Evolutionary conservation across 441 rosid genomes (phyloP), one percentile per base, ranked within the genome.

Genomic region (Kokia cookei): DNA sequence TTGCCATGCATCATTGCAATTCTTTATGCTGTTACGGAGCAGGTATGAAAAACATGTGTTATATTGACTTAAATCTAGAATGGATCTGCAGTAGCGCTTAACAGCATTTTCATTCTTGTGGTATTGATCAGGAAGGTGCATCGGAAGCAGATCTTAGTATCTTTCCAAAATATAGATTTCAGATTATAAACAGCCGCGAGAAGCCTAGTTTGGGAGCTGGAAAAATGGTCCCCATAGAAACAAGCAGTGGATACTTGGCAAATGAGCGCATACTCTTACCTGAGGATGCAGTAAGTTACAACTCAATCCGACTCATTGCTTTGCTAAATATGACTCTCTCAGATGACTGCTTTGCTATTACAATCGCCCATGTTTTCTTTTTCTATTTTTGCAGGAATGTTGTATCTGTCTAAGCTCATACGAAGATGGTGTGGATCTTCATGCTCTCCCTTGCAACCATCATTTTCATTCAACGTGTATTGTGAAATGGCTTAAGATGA

Each of bases 401-500:
- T 93, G 97, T 75, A 90, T 95, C 74, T 95, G 99, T 77, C 84
- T 95, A 50, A 74, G 86, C 81, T 75, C 93, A 15, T 95, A 95
- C 9, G 98, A 93, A 69, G 94, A 91, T 71, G 97, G 93, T 17
- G 82, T 79, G 11, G 97, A 93, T 86, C 93, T 96, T 53, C 89
- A 83, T 58, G 53, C 95, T 11, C 96, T 96, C 26, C 96, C 99
- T 24, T 96, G 99, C 84, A 92, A 84, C 84, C 98, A 96, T 79
- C 97, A 96, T 66, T 96, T 93, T 76, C 97, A 96, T 75, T 82
- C 91, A 2, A 75, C 82, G 2, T 93, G 99, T 75, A 93, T 90
- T 0, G 90, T 76, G 80, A 96, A 89, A 82, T 96, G 98, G 99
- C 97, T 96, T 7, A 93, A 91, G 89, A 96, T 96, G 97, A 93